These are phyloP conservation scores for Scedosporium boydii DNA, from an alignment of 2,329 filamentous ascomycete genomes.

Conservation along the genomic window DNA sequence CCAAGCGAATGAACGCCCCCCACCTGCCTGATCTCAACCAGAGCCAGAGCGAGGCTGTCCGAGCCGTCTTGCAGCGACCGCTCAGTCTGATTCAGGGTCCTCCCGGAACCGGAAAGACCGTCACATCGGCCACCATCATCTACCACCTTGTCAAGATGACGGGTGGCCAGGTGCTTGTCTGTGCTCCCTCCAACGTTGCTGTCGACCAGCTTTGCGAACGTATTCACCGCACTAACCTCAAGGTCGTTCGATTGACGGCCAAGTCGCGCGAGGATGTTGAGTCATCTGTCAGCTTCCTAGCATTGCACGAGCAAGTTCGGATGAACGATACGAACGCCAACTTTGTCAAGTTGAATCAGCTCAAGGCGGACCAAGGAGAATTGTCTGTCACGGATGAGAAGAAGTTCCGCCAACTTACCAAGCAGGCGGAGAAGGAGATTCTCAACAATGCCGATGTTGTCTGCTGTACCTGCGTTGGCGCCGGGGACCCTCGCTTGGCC, in stretches of 20 bases:
- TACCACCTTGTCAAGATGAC: constrained; percentile 96
- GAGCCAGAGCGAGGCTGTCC: constrained; percentile 94
- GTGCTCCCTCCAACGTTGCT: constrained; percentile 94
- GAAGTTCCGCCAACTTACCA: constrained; percentile 93
- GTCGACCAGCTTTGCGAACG: constrained; percentile 97
- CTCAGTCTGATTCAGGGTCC: constrained; percentile 94
- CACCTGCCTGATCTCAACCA: constrained; percentile 89
- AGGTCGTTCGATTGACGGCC: constrained; percentile 95
- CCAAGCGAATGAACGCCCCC: constrained; percentile 93
- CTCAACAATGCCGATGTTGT: constrained; percentile 93
- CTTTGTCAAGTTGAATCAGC: constrained; percentile 80
- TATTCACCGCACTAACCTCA: constrained; percentile 86
- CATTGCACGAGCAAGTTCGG: constrained; percentile 91
- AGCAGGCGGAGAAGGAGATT: constrained; percentile 90
- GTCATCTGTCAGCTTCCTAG: constrained; percentile 92
- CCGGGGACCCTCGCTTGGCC: constrained; percentile 84
- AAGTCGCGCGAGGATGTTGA: constrained; percentile 98
- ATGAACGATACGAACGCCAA: constrained; percentile 96
- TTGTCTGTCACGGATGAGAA: constrained; percentile 94
- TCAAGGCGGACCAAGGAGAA: constrained; percentile 87
- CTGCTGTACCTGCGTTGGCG: constrained; percentile 96
- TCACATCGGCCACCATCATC: constrained; percentile 97
- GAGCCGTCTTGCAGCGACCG: constrained; percentile 86
- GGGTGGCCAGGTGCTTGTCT: constrained; percentile 88
- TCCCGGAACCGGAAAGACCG: constrained; percentile 95